Conservation (phyloP, 2,329 filamentous ascomycete genomes). For the Cordyceps cateniannulata region DNA sequence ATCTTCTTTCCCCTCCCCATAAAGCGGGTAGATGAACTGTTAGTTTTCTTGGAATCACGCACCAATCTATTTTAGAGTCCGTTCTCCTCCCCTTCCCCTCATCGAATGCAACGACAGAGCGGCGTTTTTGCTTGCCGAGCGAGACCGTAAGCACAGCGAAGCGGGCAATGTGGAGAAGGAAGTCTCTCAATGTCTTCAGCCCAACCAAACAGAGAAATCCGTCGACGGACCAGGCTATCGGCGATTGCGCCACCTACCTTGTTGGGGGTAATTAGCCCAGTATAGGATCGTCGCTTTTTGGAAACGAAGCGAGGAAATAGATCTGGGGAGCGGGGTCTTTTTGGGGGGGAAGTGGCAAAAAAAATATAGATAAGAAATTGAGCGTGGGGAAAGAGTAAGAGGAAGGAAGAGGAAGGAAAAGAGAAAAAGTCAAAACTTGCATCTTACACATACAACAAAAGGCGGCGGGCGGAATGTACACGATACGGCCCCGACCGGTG, state of each 20-base stretch:
- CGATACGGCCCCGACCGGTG: constrained; percentile 6
- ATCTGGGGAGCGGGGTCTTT: not conserved
- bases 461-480: constrained; percentile 3
- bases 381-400: not conserved
- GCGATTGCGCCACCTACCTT: constrained; percentile 1
- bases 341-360: not conserved
- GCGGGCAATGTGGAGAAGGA: not conserved
- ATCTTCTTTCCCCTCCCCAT: not conserved
- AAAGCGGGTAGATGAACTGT: not conserved
- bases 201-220: not conserved
- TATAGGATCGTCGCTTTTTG: not conserved
- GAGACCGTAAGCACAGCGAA: constrained; percentile 10
- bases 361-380: not conserved
- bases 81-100: not conserved
- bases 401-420: too few relatives aligned
- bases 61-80: not conserved
- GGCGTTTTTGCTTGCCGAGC: not conserved
- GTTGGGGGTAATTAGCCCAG: not conserved
- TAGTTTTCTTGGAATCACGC: not conserved
- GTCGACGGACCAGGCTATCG: not conserved
- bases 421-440: not conserved
- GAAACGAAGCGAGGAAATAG: not conserved
- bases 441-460: not conserved
- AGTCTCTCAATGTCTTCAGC: not conserved
- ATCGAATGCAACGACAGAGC: not conserved